Evolutionary conservation across 2,329 filamentous ascomycete species (phyloP), one percentile per base, ranked within the genome.

Genomic region (Penicillium sclerotigenum): DNA sequence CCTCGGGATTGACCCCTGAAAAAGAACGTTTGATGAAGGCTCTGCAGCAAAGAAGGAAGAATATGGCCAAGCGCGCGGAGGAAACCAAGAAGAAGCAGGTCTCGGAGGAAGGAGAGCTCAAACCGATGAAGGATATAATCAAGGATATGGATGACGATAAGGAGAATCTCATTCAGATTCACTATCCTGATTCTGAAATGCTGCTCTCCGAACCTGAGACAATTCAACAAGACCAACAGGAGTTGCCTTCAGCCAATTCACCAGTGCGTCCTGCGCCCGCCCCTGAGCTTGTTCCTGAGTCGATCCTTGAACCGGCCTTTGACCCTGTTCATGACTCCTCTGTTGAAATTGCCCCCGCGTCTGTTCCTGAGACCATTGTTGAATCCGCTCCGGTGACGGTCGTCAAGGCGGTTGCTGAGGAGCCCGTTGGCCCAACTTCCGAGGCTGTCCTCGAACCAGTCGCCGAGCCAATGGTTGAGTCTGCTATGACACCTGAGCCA

Each of bases 1-100:
- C 64, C 1, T 66, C 71, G 11, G 76, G 78, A n/a, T 88, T 95
- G 67, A 91, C 90, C 1, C 90, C 90, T 0, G 94, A 99, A 73
- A 97, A 95, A 77, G 86, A 90, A 58, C 83, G 94, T 52, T 79
- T 99, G 60, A 92, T 96, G 90, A 97, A 95, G 77, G 94, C 94
- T 8, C 82, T 97, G 76, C 89, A 97, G 73, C 75, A 97, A 64
- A 84, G 93, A 50, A 94, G 95, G 74, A 91, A 89, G 75, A 91
- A 91, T 72, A 86, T 87, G 70, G 72, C 69, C 36, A 73, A 71
- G 56, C 69, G 70, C 33, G 72, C 70, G 10, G 64, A 65, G 41
- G 60, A 70, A 51, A 64, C 59, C 20, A 70, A 69, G 54, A 68
- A 65, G 47, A 69, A 65, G 54, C 54, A 56, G 20, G 42, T 52